A percentile compares a stretch with the other conserved stretches of the same genome.
Conservation (phyloP, 768 basidiomycete species). For the Obba rivulosa region DNA sequence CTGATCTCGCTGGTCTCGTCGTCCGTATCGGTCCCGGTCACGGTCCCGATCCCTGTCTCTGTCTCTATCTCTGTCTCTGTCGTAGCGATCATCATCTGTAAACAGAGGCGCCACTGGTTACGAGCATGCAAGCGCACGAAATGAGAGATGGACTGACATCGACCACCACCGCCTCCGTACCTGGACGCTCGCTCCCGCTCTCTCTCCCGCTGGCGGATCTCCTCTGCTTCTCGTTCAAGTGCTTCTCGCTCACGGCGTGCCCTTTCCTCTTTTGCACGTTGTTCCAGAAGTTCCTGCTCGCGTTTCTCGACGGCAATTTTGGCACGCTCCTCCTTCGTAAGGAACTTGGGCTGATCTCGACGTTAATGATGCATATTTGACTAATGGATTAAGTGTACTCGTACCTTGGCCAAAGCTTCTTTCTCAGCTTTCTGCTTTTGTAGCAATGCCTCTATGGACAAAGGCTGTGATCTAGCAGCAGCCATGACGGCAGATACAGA, state of each 20-base stretch:
- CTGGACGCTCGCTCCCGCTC: slow-evolving; percentile 34
- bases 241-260: slow-evolving; percentile 56
- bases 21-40: slow-evolving; percentile 49
- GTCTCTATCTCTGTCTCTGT: slow-evolving; percentile 19
- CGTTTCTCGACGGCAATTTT: slow-evolving; percentile 85
- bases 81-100: slow-evolving; percentile 35
- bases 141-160: slow-evolving; percentile 29
- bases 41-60: slow-evolving; percentile 33
- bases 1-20: slow-evolving; percentile 34
- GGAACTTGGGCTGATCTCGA: slow-evolving; percentile 77
- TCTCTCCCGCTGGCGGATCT: slow-evolving; percentile 46
- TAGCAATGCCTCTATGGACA: slow-evolving; percentile 85
- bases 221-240: slow-evolving; percentile 74
- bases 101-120: slow-evolving; percentile 2
- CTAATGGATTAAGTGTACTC: slow-evolving; percentile 8
- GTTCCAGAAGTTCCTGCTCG: slow-evolving; percentile 71
- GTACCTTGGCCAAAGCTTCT: slow-evolving; percentile 85
- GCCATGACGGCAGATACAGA: slow-evolving; percentile 28
- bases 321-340: slow-evolving; percentile 89
- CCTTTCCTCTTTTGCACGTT: slow-evolving; percentile 62
- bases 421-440: slow-evolving; percentile 85
- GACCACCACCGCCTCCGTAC: slow-evolving; percentile 40
- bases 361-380: slow-evolving; percentile 4
- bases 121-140: neutral
- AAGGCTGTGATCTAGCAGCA: slow-evolving; percentile 54